Conservation (phyloP, 495 filamentous ascomycete species). For the Aspergillus sclerotioniger region DNA sequence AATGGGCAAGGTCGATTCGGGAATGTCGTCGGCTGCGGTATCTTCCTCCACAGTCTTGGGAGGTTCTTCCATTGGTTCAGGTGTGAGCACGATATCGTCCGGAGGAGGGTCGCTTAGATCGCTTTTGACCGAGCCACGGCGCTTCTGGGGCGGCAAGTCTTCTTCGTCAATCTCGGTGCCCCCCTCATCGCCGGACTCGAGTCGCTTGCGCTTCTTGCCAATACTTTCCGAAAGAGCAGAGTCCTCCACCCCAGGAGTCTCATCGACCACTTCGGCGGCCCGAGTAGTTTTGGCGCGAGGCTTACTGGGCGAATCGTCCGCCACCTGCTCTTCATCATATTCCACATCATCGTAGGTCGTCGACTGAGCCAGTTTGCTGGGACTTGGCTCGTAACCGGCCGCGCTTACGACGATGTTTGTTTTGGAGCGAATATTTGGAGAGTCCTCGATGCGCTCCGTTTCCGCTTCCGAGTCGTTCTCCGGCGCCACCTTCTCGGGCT, state of each 20-base stretch:
- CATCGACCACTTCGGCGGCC: slow-evolving; percentile 23
- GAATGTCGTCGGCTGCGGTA: slow-evolving; percentile 37
- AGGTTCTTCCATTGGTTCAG: slow-evolving; percentile 38
- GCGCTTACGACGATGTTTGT: slow-evolving; percentile 60
- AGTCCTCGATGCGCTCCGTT: slow-evolving; percentile 89
- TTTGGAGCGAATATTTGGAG: slow-evolving; percentile 70
- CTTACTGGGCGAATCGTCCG: slow-evolving; percentile 45
- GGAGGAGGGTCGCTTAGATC: slow-evolving; percentile 43
- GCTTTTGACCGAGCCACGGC: slow-evolving; percentile 45
- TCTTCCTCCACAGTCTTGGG: slow-evolving; percentile 34
- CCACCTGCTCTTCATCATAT: slow-evolving; percentile 36
- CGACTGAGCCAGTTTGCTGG: slow-evolving; percentile 62
- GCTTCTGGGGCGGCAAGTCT: slow-evolving; percentile 44
- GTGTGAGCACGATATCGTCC: slow-evolving; percentile 28
- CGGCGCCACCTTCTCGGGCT: slow-evolving; percentile 35
- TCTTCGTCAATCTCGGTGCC: slow-evolving; percentile 43
- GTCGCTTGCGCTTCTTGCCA: slow-evolving; percentile 50
- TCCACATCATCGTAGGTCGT: slow-evolving; percentile 48
- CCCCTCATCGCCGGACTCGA: slow-evolving; percentile 39
- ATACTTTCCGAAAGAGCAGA: slow-evolving; percentile 29
- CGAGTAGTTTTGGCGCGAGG: slow-evolving; percentile 36
- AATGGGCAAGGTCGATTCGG: slow-evolving; percentile 35
- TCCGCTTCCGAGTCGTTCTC: slow-evolving; percentile 96
- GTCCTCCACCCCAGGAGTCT: slow-evolving; percentile 32
- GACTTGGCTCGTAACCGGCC: slow-evolving; percentile 55